These are phyloP conservation scores for Fusarium sp. DNA, from an alignment of 2,329 filamentous ascomycete genomes.

Conservation along the genomic window DNA sequence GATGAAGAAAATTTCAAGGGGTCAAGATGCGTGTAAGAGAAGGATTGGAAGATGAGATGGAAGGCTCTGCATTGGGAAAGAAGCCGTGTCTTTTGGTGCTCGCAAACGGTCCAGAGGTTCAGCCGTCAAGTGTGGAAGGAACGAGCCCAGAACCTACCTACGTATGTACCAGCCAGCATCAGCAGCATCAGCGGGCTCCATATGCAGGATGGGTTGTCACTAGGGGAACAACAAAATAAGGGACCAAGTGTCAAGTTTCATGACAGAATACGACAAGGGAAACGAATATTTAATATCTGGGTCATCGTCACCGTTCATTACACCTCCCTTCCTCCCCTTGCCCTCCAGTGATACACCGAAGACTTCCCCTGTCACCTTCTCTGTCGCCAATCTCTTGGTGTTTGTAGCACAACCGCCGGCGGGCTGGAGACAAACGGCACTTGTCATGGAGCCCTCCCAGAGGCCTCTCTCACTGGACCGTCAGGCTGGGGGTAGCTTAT, in stretches of 20 bases:
- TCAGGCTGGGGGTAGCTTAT: background rate
- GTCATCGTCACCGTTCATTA: background rate
- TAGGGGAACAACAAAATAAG: background rate
- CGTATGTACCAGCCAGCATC: background rate
- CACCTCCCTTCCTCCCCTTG: background rate
- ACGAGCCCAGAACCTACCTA: background rate
- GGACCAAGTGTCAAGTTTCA: constrained; percentile 4
- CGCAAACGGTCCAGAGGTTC: background rate
- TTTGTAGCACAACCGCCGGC: constrained; percentile 20
- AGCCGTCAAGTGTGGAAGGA: background rate
- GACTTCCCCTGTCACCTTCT: constrained; percentile 9
- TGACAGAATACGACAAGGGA: background rate
- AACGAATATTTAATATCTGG: background rate
- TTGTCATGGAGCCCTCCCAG: constrained; percentile 24
- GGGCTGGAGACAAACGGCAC: constrained; percentile 22
- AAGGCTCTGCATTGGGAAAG: background rate
- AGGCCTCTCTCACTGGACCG: constrained; percentile 32
- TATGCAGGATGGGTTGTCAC: background rate
- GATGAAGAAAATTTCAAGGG: background rate
- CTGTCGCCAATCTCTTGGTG: constrained; percentile 31
- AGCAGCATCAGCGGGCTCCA: background rate
- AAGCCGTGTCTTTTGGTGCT: background rate
- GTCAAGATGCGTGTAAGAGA: background rate
- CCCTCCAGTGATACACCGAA: background rate
- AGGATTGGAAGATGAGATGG: background rate